A percentile compares a stretch with the other conserved stretches of the same genome.
Conservation (phyloP, 2,329 filamentous ascomycete species). For the Fusarium compactum region DNA sequence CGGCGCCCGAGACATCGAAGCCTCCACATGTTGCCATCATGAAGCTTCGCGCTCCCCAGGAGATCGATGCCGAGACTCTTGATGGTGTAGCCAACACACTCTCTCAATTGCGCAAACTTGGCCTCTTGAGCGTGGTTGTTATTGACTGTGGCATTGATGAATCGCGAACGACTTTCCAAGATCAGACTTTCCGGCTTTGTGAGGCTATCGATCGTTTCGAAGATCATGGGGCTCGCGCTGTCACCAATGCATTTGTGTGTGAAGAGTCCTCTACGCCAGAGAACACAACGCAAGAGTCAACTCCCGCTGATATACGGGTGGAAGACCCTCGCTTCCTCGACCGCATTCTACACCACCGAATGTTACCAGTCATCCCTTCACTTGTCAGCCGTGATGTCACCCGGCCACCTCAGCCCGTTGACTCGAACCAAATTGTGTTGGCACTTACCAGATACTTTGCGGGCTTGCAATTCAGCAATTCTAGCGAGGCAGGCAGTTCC, state of each 20-base stretch:
- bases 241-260: constrained; percentile 61
- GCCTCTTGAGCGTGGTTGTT: constrained; percentile 84
- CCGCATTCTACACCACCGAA: constrained; percentile 49
- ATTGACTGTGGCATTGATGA: constrained; percentile 74
- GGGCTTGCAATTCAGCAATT: constrained; percentile 66
- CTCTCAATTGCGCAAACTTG: constrained; percentile 83
- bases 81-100: constrained; percentile 85
- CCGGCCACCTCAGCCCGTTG: constrained; percentile 54
- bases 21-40: constrained; percentile 79
- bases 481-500: constrained; percentile 49
- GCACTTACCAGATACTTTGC: constrained; percentile 82
- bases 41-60: constrained; percentile 81
- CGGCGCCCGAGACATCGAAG: constrained; percentile 35
- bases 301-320: constrained; percentile 46
- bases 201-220: constrained; percentile 78
- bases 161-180: constrained; percentile 58
- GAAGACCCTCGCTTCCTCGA: constrained; percentile 51
- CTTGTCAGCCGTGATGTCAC: constrained; percentile 58
- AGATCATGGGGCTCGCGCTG: constrained; percentile 74
- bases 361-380: constrained; percentile 56
- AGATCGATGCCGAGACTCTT: constrained; percentile 75
- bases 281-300: constrained; percentile 36
- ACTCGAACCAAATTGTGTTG: constrained; percentile 74
- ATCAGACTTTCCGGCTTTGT: constrained; percentile 80
- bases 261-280: background rate